Evolutionary conservation across 2,329 filamentous ascomycete genomes (phyloP).

Genomic region (Pseudophaeomoniella oleicola): DNA sequence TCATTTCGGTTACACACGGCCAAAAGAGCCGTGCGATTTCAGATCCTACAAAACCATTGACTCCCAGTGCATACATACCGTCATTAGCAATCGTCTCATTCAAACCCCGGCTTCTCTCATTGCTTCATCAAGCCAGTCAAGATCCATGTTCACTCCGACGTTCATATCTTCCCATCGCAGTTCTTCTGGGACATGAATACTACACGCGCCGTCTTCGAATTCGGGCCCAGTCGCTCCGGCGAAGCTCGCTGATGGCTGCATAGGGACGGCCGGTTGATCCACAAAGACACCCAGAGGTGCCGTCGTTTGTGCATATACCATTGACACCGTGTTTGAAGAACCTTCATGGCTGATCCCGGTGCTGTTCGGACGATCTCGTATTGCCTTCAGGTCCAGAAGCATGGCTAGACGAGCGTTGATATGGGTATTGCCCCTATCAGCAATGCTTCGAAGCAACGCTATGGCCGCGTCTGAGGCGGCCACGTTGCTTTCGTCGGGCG

Average conservation of each 20-base stretch:
- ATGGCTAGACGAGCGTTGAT: constrained; percentile 26
- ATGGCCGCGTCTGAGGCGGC: constrained; percentile 32
- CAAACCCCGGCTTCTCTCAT: constrained; percentile 6
- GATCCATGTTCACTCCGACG: constrained; percentile 26
- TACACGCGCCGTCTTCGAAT: constrained; percentile 17
- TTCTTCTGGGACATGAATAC: constrained; percentile 21
- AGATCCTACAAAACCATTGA: too few species aligned
- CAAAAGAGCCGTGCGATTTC: too few species aligned
- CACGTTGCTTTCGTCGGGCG: constrained; percentile 25
- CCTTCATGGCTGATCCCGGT: constrained; percentile 1
- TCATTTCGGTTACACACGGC: too few species aligned
- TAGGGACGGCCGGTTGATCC: background rate
- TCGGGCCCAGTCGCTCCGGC: background rate
- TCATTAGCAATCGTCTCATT: too few species aligned
- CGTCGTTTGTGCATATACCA: background rate
- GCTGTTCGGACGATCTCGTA: constrained; percentile 13
- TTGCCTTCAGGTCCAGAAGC: constrained; percentile 19
- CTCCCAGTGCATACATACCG: too few species aligned
- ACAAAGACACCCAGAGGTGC: constrained; percentile 1
- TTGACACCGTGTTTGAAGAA: constrained; percentile 1
- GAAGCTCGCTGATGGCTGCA: background rate
- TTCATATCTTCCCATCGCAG: constrained; percentile 26
- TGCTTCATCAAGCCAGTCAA: constrained; percentile 18
- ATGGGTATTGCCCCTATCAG: constrained; percentile 37
- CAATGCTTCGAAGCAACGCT: constrained; percentile 34